Base-by-base conservation (phyloP, 1,284 basidiomycete genomes). In the Cerrena zonata region DNA sequence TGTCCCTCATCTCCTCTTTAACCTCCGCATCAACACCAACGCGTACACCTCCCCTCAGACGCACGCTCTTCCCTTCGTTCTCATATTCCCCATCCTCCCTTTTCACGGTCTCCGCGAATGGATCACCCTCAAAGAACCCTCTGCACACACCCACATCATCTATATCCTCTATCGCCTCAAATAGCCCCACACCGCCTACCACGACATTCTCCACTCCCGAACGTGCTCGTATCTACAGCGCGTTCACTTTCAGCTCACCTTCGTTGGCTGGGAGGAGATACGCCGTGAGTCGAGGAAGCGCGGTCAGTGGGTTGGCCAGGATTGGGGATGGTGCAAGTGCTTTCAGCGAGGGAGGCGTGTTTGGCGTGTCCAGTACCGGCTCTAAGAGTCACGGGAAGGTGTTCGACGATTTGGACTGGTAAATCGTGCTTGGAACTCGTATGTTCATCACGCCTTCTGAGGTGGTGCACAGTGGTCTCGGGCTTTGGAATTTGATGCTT, bases 241-340 rank as follows among this genome's bases (percentile, higher is more conserved):
- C 82, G 1, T 89, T 89, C 63, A 89, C 86, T 3, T 89, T 89
- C 69, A 76, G 78, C 4, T 81, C 84, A 0, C 85, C 86, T 2
- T 83, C 82, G 1, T 78, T 79, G 11, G 71, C 77, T 0, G 74
- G 75, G 48, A 67, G 77, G 51, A 79, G 80, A 43, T 76, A 73
- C 64, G 58, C 62, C 7, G 61, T 67, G 7, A 42, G 53, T 4
- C 49, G 57, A 5, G 56, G 45, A 1, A n/a, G n/a, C n/a, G n/a
- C n/a, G n/a, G n/a, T n/a, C n/a, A n/a, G n/a, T n/a, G n/a, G n/a
- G n/a, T n/a, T n/a, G n/a, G n/a, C n/a, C n/a, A n/a, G n/a, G n/a
- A n/a, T n/a, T n/a, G n/a, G n/a, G n/a, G n/a, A n/a, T n/a, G n/a
- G n/a, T n/a, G n/a, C n/a, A n/a, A n/a, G n/a, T n/a, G n/a, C n/a